Percentiles rank a stretch among this genome's conserved stretches.
phyloP scores from a whole-genome alignment of 495 filamentous ascomycete genomes.

The Trichoderma orchidacearum region DNA sequence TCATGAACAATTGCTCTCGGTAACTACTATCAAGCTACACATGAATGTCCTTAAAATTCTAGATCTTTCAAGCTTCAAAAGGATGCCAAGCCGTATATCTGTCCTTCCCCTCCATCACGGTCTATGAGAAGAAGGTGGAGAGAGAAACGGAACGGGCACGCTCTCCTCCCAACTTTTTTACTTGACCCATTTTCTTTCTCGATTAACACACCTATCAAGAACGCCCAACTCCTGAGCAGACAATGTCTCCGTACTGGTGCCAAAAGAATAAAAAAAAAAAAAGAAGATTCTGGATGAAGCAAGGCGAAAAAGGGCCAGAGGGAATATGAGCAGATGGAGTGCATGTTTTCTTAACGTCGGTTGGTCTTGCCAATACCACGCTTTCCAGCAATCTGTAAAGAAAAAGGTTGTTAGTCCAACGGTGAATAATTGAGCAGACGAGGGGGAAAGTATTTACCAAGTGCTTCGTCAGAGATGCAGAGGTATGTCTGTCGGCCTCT shows the following conservation, averaged over 20 bases:
- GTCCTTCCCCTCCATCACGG: neutral
- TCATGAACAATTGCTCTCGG: neutral
- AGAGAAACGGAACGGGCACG: neutral
- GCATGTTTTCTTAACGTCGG: constrained; percentile 18
- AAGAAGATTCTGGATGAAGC: neutral
- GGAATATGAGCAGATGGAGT: neutral
- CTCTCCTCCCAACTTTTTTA: neutral
- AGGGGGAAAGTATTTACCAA: constrained; percentile 51
- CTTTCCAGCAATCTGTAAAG: constrained; percentile 38
- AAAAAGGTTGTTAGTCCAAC: constrained; percentile 15
- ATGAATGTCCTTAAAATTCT: no score
- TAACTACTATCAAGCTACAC: no score
- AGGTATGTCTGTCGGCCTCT: constrained; percentile 88
- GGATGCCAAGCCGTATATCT: no score
- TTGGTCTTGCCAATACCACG: constrained; percentile 44
- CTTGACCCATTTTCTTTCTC: neutral
- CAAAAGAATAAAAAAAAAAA: neutral
- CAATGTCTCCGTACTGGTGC: neutral
- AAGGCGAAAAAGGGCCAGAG: neutral
- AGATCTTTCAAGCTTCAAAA: no score
- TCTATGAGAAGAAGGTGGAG: neutral
- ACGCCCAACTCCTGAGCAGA: neutral
- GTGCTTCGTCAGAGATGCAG: constrained; percentile 73
- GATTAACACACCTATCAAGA: neutral
- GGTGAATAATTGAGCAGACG: neutral